These are phyloP conservation scores for Alnus glutinosa DNA, from an alignment of 306 rosid species.

Conservation along the genomic window DNA sequence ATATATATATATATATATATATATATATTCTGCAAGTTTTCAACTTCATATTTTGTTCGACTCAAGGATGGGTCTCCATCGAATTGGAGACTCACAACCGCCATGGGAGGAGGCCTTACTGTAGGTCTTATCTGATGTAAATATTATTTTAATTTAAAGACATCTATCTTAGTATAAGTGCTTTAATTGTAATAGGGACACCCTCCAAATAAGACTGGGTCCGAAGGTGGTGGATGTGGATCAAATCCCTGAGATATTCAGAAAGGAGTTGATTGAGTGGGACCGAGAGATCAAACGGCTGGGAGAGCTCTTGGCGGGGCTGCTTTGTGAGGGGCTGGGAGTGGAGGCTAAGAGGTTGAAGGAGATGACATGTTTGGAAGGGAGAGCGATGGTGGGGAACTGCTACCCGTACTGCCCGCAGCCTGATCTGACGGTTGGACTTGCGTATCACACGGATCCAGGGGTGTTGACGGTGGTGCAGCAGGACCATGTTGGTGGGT, in stretches of 20 bases:
- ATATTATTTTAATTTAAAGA: too few relatives aligned
- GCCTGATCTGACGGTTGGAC: constrained; percentile 49
- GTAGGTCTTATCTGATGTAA: too few relatives aligned
- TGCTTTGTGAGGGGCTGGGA: constrained; percentile 51
- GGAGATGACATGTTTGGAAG: constrained; percentile 37
- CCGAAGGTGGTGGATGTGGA: constrained; percentile 6
- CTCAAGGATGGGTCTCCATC: too few relatives aligned
- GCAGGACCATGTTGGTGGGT: constrained; percentile 50
- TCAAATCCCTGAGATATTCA: constrained; percentile 32
- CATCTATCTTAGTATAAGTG: too few relatives aligned
- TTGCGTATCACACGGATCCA: constrained; percentile 43
- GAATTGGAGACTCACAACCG: too few relatives aligned
- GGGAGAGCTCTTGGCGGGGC: constrained; percentile 37
- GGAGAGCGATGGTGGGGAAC: constrained; percentile 37
- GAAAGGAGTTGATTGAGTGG: constrained; percentile 34
- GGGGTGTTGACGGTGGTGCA: constrained; percentile 32
- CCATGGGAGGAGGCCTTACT: too few relatives aligned
- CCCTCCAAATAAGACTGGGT: constrained; percentile 23
- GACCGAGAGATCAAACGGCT: constrained; percentile 28
- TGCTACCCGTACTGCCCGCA: constrained; percentile 48
- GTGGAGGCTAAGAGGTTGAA: constrained; percentile 26
- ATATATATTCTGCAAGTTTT: too few relatives aligned
- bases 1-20: too few relatives aligned
- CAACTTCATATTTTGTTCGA: too few relatives aligned
- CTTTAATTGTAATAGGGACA: constrained; percentile 22